phyloP scores from a whole-genome alignment of 2,329 filamentous ascomycete genomes.

The Talaromyces sp. region DNA sequence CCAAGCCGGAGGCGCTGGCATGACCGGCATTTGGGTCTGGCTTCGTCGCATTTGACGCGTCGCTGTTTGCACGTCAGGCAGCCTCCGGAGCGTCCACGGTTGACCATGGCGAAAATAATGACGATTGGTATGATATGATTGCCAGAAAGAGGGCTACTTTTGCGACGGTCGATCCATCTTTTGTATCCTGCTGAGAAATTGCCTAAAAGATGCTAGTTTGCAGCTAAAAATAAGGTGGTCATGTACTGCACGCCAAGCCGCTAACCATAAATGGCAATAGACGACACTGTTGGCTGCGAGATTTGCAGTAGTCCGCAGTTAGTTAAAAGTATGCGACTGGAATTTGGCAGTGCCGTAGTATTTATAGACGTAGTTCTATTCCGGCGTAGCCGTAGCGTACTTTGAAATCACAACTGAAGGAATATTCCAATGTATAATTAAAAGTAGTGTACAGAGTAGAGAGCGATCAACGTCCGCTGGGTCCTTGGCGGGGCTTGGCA shows the following conservation, averaged over 20 bases:
- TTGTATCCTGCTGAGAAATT: neutral
- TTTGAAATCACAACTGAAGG: too few species aligned
- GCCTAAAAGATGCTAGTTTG: too few species aligned
- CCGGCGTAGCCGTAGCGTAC: neutral
- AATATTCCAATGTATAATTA: too few species aligned
- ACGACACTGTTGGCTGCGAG: neutral
- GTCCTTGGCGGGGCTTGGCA: too few species aligned
- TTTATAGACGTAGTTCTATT: too few species aligned
- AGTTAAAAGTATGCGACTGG: too few species aligned
- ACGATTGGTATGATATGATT: neutral
- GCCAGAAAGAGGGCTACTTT: neutral
- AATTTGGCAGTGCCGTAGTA: too few species aligned
- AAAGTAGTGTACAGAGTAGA: too few species aligned
- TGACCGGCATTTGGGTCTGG: conserved; percentile 18
- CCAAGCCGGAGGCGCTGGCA: conserved; percentile 11
- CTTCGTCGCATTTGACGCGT: conserved; percentile 28
- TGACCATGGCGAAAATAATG: conserved; percentile 13
- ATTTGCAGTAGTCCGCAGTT: too few species aligned
- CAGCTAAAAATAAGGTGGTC: neutral
- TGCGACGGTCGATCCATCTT: neutral
- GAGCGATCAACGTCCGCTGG: too few species aligned
- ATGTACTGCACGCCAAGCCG: neutral
- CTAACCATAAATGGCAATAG: neutral
- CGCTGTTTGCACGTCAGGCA: conserved; percentile 21
- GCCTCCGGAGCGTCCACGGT: conserved; percentile 16